Evolutionary conservation across 2,329 filamentous ascomycete species (phyloP), one percentile per base, ranked within the genome.

Genomic region (Hymenoscyphus linearis): DNA sequence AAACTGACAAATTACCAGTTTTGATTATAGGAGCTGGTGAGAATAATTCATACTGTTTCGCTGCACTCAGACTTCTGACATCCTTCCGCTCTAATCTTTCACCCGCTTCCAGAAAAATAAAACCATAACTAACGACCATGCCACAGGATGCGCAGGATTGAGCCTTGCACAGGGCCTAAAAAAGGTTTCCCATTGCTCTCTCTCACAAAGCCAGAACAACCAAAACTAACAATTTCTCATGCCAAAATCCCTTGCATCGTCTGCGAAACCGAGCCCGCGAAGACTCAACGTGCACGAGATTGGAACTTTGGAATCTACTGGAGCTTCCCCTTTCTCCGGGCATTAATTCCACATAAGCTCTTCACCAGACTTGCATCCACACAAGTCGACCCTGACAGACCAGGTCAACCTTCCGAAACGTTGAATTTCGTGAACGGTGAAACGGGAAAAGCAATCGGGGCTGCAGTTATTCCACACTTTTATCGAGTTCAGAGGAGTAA

Each of bases 161-260:
- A 70, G 74, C 2, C 66, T 77, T 18, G 76, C 76, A 2, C 75
- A 77, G 60, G 75, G 75, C 5, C 67, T 77, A 22, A 75, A 74
- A 65, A 75, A 75, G 66, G 73, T 73, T 60, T 34, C n/a, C 40
- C 37, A 14, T 22, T 31, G 1, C 36, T n/a, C 7, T 1, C 36
- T n/a, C 7, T 7, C 52, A 34, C 18, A 40, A 40, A 36, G 60
- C 9, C 18, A 22, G 44, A 22, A 44, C 44, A 50, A 50, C 4
- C 22, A 7, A 12, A 50, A 50, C 22, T 50, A 22, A 50, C 18
- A 13, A 4, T 50, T 13, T 12, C 22, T 50, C 22, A 50, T 50
- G 44, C 18, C 31, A 58, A 55, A 4, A 59, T 65, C 14, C 52
- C 47, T 44, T 63, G 52, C 47, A 55, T 37, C 14, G 57, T 63